phyloP scores from a whole-genome alignment of 768 basidiomycete genomes.

The Phlebiopsis flavidoalba region DNA sequence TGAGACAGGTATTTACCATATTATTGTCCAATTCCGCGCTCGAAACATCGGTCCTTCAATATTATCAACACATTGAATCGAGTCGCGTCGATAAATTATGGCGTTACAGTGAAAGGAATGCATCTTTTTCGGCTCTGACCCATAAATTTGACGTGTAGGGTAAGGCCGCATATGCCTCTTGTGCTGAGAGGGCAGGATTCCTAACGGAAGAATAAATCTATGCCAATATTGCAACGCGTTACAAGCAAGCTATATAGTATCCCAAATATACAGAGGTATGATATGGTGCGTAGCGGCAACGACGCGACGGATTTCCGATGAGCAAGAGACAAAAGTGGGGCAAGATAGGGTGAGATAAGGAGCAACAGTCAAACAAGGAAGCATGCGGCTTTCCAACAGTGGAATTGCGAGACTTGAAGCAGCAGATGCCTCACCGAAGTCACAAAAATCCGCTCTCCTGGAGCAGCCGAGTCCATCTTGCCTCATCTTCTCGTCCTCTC shows the following conservation, averaged over 20 bases:
- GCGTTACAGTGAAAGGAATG: too few relatives aligned
- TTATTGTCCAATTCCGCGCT: too few relatives aligned
- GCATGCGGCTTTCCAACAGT: neutral
- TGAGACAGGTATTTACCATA: too few relatives aligned
- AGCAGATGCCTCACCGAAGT: neutral
- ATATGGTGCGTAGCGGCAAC: neutral
- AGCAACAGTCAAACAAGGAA: neutral
- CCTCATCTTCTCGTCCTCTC: constrained; percentile 98
- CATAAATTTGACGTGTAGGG: too few relatives aligned
- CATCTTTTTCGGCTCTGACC: too few relatives aligned
- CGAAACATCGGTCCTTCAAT: too few relatives aligned
- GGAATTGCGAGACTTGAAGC: neutral
- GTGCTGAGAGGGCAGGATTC: too few relatives aligned
- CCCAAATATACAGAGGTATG: constrained; percentile 6
- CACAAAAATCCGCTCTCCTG: constrained; percentile 87
- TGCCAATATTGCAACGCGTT: neutral
- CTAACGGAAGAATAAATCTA: neutral
- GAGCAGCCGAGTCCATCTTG: constrained; percentile 73
- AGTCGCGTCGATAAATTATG: too few relatives aligned
- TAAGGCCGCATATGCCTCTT: too few relatives aligned
- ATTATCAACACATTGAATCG: too few relatives aligned
- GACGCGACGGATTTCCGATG: neutral
- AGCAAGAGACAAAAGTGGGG: neutral
- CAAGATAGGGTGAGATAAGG: neutral
- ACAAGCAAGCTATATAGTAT: constrained; percentile 1